These are phyloP conservation scores for Myriosclerotinia duriaeana DNA, from an alignment of 2,329 filamentous ascomycete species.

Conservation along the genomic window DNA sequence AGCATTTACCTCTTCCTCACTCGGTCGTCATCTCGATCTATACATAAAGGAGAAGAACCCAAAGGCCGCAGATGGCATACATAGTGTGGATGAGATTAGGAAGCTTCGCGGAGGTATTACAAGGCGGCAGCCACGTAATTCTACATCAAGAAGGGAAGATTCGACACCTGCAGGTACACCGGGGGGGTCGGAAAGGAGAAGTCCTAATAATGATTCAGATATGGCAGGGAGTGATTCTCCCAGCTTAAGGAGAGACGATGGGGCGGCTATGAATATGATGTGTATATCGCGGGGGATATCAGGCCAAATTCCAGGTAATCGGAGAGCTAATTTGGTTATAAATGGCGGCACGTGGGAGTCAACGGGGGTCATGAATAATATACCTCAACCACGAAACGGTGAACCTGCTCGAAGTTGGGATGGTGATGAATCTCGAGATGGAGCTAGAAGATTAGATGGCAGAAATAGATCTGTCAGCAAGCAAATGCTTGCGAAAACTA, in stretches of 20 bases:
- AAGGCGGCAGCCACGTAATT: slow-evolving; percentile 73
- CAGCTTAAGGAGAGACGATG: slow-evolving; percentile 42
- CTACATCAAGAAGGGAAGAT: slow-evolving; percentile 52
- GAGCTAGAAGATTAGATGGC: slow-evolving; percentile 38
- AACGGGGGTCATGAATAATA: slow-evolving; percentile 76
- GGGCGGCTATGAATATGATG: slow-evolving; percentile 41
- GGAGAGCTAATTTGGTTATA: slow-evolving; percentile 34
- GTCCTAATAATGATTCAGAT: slow-evolving; percentile 39
- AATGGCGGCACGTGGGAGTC: slow-evolving; percentile 66
- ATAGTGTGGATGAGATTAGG: slow-evolving; percentile 85
- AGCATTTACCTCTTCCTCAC: slow-evolving; percentile 87
- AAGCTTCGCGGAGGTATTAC: slow-evolving; percentile 84
- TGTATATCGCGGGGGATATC: slow-evolving; percentile 2
- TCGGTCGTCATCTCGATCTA: slow-evolving; percentile 89
- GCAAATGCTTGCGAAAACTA: slow-evolving; percentile 51
- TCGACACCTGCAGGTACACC: slow-evolving; percentile 59
- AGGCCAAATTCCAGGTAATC: slow-evolving; percentile 37
- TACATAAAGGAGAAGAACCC: slow-evolving; percentile 95
- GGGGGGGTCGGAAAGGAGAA: slow-evolving; percentile 43
- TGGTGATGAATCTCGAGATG: slow-evolving; percentile 40
- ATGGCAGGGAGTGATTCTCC: slow-evolving; percentile 40
- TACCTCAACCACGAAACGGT: slow-evolving; percentile 54
- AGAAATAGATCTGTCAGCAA: slow-evolving; percentile 48
- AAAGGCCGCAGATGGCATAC: slow-evolving; percentile 79
- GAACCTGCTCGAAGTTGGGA: slow-evolving; percentile 45